Base-by-base conservation (phyloP, 805 yeast genomes). In the Candida methanosorbosa region DNA sequence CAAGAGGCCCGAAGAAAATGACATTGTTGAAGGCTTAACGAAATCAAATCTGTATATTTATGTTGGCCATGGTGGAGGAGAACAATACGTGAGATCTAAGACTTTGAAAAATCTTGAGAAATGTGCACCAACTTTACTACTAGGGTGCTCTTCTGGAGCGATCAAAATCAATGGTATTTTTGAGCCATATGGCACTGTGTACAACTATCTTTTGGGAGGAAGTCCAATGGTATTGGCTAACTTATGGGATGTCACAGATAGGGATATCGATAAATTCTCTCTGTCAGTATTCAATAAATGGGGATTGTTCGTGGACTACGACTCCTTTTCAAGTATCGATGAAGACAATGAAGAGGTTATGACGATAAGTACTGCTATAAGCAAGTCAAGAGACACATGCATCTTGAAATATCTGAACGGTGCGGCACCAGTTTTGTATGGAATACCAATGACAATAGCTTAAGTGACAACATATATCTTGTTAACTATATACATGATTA, bases 1-100 rank as follows among this genome's bases (percentile, higher is more conserved):
- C 0, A 39, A 42, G 4, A 62, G 59, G 30, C 95, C 96, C 0
- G 43, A 61, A 0, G 92, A 82, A 36, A 57, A 54, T 0, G 65
- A 70, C 15, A 61, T 87, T 24, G 40, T 66, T 1, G 34, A 56
- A 0, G 64, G 66, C 14, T 49, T 88, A 8, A 39, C 46, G 2
- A 32, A 48, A 2, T 57, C 70, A 1, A 65, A 72, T 26, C 43
- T 83, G 8, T 81, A 81, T 44, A 62, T 90, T 0, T 92, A 84
- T 52, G 66, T 88, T 35, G 99, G 99, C 0, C 99, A 92, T 57
- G 97, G 97, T 0, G 92, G 96, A 4, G 96, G 97, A n/a, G 90
- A 85, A 41, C 87, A 82, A 41, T 86, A 77, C 49, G 61, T 85
- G 9, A 66, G 76, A 21, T 63, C 78, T 1, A 65, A 75, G 4